These are phyloP conservation scores for Fragaria iinumae DNA, from an alignment of 306 rosid genomes.

Conservation along the genomic window DNA sequence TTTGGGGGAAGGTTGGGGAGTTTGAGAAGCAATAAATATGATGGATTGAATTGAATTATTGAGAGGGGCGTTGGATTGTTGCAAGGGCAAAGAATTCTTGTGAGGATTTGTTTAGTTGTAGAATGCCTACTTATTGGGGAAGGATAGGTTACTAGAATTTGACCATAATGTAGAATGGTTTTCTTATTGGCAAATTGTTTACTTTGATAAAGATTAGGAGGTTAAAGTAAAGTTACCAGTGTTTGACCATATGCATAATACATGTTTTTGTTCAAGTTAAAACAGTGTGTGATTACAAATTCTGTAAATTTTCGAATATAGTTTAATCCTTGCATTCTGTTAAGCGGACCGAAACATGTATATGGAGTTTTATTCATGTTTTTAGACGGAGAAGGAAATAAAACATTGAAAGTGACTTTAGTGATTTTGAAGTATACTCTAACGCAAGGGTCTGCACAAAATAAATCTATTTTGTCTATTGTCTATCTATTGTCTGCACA, in stretches of 20 bases:
- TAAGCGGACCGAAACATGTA: too few relatives aligned
- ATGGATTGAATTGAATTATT: neutral
- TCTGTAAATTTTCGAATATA: too few relatives aligned
- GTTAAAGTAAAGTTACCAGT: neutral
- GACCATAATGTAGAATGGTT: neutral
- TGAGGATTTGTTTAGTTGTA: neutral
- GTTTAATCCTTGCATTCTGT: too few relatives aligned
- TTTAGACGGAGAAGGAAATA: neutral
- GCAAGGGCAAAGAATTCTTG: neutral
- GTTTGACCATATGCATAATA: too few relatives aligned
- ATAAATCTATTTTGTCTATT: too few relatives aligned
- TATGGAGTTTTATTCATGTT: too few relatives aligned
- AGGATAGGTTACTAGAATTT: neutral
- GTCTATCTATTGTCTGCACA: too few relatives aligned
- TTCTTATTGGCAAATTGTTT: neutral
- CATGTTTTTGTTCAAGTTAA: too few relatives aligned
- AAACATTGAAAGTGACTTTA: neutral
- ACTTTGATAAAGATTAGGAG: neutral
- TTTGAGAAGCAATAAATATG: conserved; percentile 7
- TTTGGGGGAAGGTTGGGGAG: neutral
- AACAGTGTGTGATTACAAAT: too few relatives aligned
- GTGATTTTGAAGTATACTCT: neutral
- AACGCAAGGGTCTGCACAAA: neutral
- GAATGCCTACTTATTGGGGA: too few relatives aligned
- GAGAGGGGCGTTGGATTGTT: neutral